Base-by-base conservation (phyloP, 495 filamentous ascomycete species). In the Margaritispora aquatica region DNA sequence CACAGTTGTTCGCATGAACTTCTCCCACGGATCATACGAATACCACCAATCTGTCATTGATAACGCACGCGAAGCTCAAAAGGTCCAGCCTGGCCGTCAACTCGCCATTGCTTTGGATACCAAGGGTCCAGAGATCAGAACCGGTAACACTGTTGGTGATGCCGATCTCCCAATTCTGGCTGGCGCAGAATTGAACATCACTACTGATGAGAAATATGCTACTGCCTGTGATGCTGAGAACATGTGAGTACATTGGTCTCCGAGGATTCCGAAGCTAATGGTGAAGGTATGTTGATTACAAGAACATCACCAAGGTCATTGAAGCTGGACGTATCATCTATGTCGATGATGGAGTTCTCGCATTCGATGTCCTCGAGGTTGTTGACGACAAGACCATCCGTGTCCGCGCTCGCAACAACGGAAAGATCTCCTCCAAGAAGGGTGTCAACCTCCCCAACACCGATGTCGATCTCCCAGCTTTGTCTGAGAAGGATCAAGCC, bases 301-400 rank as follows among this genome's bases (percentile, higher is more conserved):
- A 92, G 85, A 98, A 98, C 82, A 96, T 98, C 80, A 96, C 94
- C 77, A 96, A 92, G 77, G 92, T 98, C 68, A 97, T 98, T 72
- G 72, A 86, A 63, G 75, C 82, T n/a, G 95, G 95, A 67, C 92
- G 93, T 67, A 87, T 88, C 72, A 96, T 98, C 81, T 98, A 95
- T 76, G 95, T 98, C 63, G 94, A 98, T 68, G 94, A 98, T 66
- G 94, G 94, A 69, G 91, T 97, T 55, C 86, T 97, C 57, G 93
- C 92, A 2, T 97, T 98, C 68, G 87, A 96, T 68, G 94, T 97
- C 36, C 64, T 97, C 56, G 83, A 92, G 68, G 80, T 98, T 65
- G 81, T 89, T 58, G 88, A 98, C 63, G 88, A 90, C 22, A 83
- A 96, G 82, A 98, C 86, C 63, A 75, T 98, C 69, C 84, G 83